A percentile compares a stretch with the other conserved stretches of the same genome.
These are phyloP conservation scores for Ilex paraguariensis DNA, from an alignment of 305 asterid species.

Conservation along the genomic window DNA sequence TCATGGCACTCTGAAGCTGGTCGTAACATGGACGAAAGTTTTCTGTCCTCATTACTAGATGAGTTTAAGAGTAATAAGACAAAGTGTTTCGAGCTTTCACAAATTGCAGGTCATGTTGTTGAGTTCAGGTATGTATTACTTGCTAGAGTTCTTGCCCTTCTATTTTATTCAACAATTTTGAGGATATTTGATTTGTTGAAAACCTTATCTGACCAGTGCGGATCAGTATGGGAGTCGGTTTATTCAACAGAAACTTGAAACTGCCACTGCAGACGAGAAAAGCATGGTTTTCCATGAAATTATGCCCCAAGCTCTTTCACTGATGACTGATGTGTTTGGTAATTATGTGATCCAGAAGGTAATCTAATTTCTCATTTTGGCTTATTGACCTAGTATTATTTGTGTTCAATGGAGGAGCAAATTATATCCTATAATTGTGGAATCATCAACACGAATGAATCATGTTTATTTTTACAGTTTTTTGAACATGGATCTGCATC, in stretches of 20 bases:
- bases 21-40: conserved; percentile 36
- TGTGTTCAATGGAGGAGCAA: too few species aligned
- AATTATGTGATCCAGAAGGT: conserved; percentile 88
- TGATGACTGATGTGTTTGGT: conserved; percentile 84
- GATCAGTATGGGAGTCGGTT: conserved; percentile 79
- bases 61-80: conserved; percentile 72
- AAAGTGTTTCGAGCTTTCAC: conserved; percentile 61
- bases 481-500: conserved; percentile 69
- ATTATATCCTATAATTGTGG: too few species aligned
- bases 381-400: too few species aligned
- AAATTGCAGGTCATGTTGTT: conserved; percentile 69
- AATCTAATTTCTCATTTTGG: conserved; percentile 3
- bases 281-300: conserved; percentile 71
- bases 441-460: neutral
- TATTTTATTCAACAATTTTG: neutral
- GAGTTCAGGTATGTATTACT: conserved; percentile 51
- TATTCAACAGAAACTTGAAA: conserved; percentile 82
- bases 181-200: neutral
- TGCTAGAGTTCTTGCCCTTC: neutral
- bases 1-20: conserved; percentile 51
- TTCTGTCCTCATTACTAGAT: conserved; percentile 46
- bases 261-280: conserved; percentile 56
- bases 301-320: conserved; percentile 59
- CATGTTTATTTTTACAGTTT: conserved; percentile 38
- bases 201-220: conserved; percentile 35